Base-by-base conservation (phyloP, 2,329 filamentous ascomycete genomes). In the Pseudogymnoascus sp. region DNA sequence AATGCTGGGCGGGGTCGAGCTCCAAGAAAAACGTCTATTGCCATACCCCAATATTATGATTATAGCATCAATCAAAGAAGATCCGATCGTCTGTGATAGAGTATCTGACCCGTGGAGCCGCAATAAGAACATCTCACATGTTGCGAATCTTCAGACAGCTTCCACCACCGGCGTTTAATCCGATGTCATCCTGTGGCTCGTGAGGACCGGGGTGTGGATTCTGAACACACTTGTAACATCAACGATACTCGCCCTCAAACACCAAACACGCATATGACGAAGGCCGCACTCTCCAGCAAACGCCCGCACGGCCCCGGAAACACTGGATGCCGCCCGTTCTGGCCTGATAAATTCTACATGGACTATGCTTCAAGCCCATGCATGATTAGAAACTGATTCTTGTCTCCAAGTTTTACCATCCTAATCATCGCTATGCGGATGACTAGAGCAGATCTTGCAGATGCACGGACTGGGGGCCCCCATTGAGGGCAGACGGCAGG, bases 81-180 rank as follows among this genome's bases (percentile, higher is more conserved):
- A 73, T 73, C 5, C 72, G 62, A 35, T 73, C 71, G 35, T 73
- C 71, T 11, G 71, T 73, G 13, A 31, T 50, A 50, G 26, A 50
- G 44, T 50, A 31, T 26, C 31, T 59, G 44, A 50, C 31, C 44
- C 44, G 26, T 31, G 44, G 44, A 50, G 44, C 44, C 44, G 26
- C 44, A 31, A 15, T 50, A n/a, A 31, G 44, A 50, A 31, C 26
- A 50, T 50, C 44, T 17, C 44, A 50, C 13, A 31, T 31, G 13
- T 15, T 50, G 44, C n/a, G 13, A 50, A 50, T 50, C 44, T 50
- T 31, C 44, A 50, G 44, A 31, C 44, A 31, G 24, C 13, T 4
- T 31, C 26, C 44, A 50, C 26, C n/a, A 4, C 8, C 26, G n/a
- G 44, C 44, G 44, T 50, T 50, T 50, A 50, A 50, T 50, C 24